Base-by-base conservation (phyloP, 345 rosid genomes). In the Gossypium longicalyx region DNA sequence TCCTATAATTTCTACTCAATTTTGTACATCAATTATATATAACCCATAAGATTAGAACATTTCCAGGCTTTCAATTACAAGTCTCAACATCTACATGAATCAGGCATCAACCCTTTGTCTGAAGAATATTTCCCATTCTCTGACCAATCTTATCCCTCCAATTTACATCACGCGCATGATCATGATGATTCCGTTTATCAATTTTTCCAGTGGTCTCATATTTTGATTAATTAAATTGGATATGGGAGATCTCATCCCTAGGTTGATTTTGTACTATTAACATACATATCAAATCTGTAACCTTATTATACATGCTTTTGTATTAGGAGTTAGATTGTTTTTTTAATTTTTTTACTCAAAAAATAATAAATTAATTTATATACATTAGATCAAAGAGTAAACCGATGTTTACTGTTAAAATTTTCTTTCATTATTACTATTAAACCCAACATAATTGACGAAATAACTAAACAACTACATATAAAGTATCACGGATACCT, bases 241-340 rank as follows among this genome's bases (percentile, higher is more conserved):
- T 65, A 72, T 61, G 25, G 67, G 76, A 47, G 44, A 49, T 44
- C 27, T 43, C n/a, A 12, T 66, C 12, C 8, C 52, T 38, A 71
- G 25, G 68, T 56, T 74, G 72, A 79, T 67, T 77, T 52, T 67
- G 48, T 41, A 34, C 56, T 43, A 70, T 13, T 68, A 66, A 13
- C 22, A 73, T 64, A 56, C 56, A 60, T 5, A 34, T 5, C 1
- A 34, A 34, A 29, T 29, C 6, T 29, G 38, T 29, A 27, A 34
- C 4, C 4, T 2, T 29, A 29, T 29, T 25, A 25, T 25, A 27
- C 4, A 27, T 27, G 4, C 0, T 0, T 34, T 34, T 5, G 7
- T 4, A 34, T 34, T 5, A 5, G 1, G 7, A 34, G 7, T 5
- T 29, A 4, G 38, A 29, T 29, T 34, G 0, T 34, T 34, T 4